Evolutionary conservation across 2,329 filamentous ascomycete species (phyloP).

Genomic region (Nannizziopsis barbatae): DNA sequence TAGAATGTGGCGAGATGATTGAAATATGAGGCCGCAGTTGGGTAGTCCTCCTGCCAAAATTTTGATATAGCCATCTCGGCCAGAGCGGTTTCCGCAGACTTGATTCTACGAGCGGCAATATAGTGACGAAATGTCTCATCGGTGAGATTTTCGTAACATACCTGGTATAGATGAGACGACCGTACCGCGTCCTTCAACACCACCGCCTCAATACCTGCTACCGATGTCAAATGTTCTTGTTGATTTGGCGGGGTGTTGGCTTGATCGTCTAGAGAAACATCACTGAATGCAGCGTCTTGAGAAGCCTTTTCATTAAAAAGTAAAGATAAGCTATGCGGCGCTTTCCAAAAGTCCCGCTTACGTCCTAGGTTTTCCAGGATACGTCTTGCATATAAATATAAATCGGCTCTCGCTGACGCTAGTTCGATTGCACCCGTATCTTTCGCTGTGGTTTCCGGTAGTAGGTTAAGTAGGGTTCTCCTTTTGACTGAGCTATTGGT

Average conservation of each 20-base stretch:
- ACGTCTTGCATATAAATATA: constrained; percentile 68
- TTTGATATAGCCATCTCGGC: constrained; percentile 80
- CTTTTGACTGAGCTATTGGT: constrained; percentile 29
- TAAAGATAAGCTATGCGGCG: constrained; percentile 52
- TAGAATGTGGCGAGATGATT: constrained; percentile 68
- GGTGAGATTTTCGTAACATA: constrained; percentile 64
- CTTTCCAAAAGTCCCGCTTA: constrained; percentile 62
- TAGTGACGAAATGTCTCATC: constrained; percentile 75
- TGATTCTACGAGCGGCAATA: constrained; percentile 62
- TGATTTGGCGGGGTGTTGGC: constrained; percentile 15
- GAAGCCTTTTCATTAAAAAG: constrained; percentile 27
- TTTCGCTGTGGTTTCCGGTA: constrained; percentile 22
- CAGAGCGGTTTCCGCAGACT: constrained; percentile 65
- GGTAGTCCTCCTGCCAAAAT: constrained; percentile 62
- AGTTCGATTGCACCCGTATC: constrained; percentile 64
- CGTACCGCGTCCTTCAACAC: constrained; percentile 52
- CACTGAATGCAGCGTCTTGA: constrained; percentile 23
- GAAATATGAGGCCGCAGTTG: constrained; percentile 64
- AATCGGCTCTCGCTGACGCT: constrained; percentile 68
- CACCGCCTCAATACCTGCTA: constrained; percentile 44
- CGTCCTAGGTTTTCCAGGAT: constrained; percentile 65
- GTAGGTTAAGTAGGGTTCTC: constrained; percentile 32
- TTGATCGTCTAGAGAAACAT: constrained; percentile 28
- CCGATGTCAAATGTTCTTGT: constrained; percentile 16
- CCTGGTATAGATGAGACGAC: constrained; percentile 53